Evolutionary conservation across 352 stramenopile genomes (phyloP).

Genomic region (Globisporangium polare): DNA sequence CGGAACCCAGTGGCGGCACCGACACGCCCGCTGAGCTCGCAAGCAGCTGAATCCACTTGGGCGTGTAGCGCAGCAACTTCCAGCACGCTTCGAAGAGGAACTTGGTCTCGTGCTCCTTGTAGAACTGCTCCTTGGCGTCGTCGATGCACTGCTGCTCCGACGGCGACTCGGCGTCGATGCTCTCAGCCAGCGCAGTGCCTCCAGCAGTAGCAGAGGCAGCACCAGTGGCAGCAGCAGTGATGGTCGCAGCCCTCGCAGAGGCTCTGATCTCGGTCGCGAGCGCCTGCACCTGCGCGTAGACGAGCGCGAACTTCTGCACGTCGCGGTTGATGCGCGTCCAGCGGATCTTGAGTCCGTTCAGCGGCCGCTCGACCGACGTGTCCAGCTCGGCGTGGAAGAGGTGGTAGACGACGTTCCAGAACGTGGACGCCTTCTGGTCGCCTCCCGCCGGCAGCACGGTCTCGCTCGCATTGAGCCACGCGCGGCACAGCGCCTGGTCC

Average conservation of each 20-base stretch:
- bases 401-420: slow-evolving; percentile 61
- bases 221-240: neutral
- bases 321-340: slow-evolving; percentile 81
- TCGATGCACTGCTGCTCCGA: slow-evolving; percentile 52
- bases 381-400: slow-evolving; percentile 66
- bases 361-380: slow-evolving; percentile 51
- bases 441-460: slow-evolving; percentile 26
- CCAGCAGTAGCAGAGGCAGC: no score
- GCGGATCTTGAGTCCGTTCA: slow-evolving; percentile 76
- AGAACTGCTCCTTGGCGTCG: slow-evolving; percentile 45
- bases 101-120: slow-evolving; percentile 46
- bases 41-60: slow-evolving; percentile 63
- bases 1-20: slow-evolving; percentile 5
- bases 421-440: slow-evolving; percentile 54
- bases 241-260: neutral
- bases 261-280: slow-evolving; percentile 3
- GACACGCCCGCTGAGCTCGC: slow-evolving; percentile 33
- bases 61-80: slow-evolving; percentile 57
- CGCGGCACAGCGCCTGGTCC: slow-evolving; percentile 64
- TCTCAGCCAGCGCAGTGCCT: neutral
- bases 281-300: slow-evolving; percentile 37
- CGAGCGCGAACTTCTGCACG: slow-evolving; percentile 63
- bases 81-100: slow-evolving; percentile 72
- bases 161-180: slow-evolving; percentile 14
- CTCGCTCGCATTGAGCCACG: slow-evolving; percentile 62